phyloP scores from a whole-genome alignment of 768 basidiomycete genomes.

The Pleurotus citrinopileatus region DNA sequence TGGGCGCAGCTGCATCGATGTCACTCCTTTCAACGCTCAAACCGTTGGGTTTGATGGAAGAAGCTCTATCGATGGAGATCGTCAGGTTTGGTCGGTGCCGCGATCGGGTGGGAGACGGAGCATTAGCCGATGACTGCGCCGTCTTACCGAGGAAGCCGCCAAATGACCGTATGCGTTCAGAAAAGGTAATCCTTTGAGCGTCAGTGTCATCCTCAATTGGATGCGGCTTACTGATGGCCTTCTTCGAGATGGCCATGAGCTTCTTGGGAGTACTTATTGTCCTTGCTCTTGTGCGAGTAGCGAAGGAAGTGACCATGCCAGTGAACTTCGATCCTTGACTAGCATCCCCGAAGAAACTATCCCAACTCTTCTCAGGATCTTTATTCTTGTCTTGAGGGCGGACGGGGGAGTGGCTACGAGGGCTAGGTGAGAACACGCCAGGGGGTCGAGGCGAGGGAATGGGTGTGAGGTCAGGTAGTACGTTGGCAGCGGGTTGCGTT shows the following conservation, averaged over 20 bases:
- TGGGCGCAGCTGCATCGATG: conserved; percentile 14
- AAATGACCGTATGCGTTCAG: conserved; percentile 21
- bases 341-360: conserved; percentile 36
- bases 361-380: conserved; percentile 38
- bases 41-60: conserved; percentile 20
- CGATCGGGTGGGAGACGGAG: conserved; percentile 13
- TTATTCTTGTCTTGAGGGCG: conserved; percentile 17
- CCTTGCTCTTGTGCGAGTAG: conserved; percentile 20
- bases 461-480: conserved; percentile 49
- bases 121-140: conserved; percentile 19
- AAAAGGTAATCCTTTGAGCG: conserved; percentile 2
- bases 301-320: conserved; percentile 16
- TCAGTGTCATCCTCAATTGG: conserved; percentile 30
- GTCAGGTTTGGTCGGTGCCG: conserved; percentile 31
- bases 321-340: conserved; percentile 8
- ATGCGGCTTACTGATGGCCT: conserved; percentile 31
- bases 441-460: conserved; percentile 37
- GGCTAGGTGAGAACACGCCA: conserved; percentile 18
- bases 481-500: conserved; percentile 15
- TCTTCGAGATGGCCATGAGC: conserved; percentile 43
- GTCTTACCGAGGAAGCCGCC: conserved; percentile 22
- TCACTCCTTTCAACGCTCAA: conserved; percentile 26
- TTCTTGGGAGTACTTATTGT: conserved; percentile 33
- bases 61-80: conserved; percentile 41
- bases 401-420: neutral